Percentiles rank a stretch among this genome's conserved stretches.
Conservation (phyloP, 2,329 filamentous ascomycete genomes). For the Waltergamsia citrina region DNA sequence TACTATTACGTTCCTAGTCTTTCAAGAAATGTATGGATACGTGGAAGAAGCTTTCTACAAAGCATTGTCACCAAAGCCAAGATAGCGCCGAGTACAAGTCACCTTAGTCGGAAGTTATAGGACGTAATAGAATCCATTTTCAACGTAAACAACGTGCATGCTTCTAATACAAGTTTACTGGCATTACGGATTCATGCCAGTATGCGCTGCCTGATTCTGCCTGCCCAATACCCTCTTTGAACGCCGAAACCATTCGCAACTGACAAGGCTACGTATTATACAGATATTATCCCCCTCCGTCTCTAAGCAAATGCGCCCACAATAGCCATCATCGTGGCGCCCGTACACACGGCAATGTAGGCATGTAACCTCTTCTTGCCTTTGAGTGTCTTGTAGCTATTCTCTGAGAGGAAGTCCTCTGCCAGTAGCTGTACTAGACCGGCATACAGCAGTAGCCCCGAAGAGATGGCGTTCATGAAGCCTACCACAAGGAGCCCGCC, state of each 20-base stretch:
- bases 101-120: too few relatives aligned
- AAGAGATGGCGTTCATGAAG: slow-evolving; percentile 79
- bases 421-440: slow-evolving; percentile 76
- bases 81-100: too few relatives aligned
- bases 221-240: not conserved
- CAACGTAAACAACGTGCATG: too few relatives aligned
- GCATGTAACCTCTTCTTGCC: slow-evolving; percentile 53
- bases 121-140: too few relatives aligned
- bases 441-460: slow-evolving; percentile 71
- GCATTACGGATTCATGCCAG: too few relatives aligned
- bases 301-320: slow-evolving; percentile 62
- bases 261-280: too few relatives aligned
- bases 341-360: slow-evolving; percentile 52
- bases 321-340: slow-evolving; percentile 59
- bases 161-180: too few relatives aligned
- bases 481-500: slow-evolving; percentile 74
- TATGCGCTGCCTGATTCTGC: not conserved
- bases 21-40: too few relatives aligned
- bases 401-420: slow-evolving; percentile 72
- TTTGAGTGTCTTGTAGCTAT: slow-evolving; percentile 59
- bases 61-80: too few relatives aligned
- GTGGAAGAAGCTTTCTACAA: too few relatives aligned
- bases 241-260: too few relatives aligned
- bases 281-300: not conserved
- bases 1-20: too few relatives aligned